phyloP scores from a whole-genome alignment of 306 rosid species.

The Cucurbita pepo region DNA sequence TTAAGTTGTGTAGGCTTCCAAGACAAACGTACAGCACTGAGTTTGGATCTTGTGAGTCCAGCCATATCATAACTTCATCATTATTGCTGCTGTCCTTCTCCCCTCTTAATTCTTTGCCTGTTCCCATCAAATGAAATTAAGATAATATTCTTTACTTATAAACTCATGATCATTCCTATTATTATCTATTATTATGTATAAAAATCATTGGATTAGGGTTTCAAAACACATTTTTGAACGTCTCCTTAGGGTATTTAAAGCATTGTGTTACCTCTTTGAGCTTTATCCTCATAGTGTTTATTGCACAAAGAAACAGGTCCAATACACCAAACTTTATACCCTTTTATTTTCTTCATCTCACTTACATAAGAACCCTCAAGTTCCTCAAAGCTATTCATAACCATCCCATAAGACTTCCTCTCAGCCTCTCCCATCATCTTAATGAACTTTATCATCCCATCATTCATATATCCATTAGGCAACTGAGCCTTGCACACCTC shows the following conservation, averaged over 20 bases:
- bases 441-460: background rate
- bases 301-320: conserved; percentile 42
- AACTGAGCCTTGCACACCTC: conserved; percentile 19
- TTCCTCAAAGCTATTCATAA: conserved; percentile 33
- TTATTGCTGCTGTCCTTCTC: too few species aligned
- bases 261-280: conserved; percentile 17
- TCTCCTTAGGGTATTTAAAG: too few species aligned
- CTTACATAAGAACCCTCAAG: conserved; percentile 21
- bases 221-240: too few species aligned
- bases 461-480: background rate
- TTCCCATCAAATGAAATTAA: too few species aligned
- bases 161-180: too few species aligned
- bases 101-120: too few species aligned
- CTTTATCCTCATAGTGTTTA: conserved; percentile 15
- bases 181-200: too few species aligned
- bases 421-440: conserved; percentile 12
- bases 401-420: conserved; percentile 13
- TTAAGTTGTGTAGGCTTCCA: conserved; percentile 29
- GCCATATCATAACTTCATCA: conserved; percentile 23
- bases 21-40: conserved; percentile 34
- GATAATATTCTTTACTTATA: too few species aligned
- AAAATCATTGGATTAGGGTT: too few species aligned
- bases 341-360: conserved; percentile 3
- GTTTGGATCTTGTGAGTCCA: conserved; percentile 17
- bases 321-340: background rate